Evolutionary conservation across 768 basidiomycete genomes (phyloP).

Genomic region (Collybia sordida): DNA sequence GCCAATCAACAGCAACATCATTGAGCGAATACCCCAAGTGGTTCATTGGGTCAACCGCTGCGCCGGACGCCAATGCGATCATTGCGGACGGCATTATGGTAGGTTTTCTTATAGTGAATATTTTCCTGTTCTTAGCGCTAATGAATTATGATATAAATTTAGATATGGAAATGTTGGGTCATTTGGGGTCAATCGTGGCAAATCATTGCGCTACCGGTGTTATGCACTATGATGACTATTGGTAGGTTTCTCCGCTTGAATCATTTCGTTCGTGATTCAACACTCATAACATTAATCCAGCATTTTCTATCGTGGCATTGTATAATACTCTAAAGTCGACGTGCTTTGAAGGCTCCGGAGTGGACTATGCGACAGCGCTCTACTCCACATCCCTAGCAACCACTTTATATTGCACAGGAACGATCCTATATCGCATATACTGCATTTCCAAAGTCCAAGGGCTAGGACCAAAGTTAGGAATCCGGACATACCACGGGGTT

Average conservation of each 20-base stretch:
- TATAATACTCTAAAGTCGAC: slow-evolving; percentile 6
- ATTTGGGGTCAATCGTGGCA: slow-evolving; percentile 11
- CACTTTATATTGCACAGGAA: slow-evolving; percentile 10
- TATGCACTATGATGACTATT: slow-evolving; percentile 9
- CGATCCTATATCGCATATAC: slow-evolving; percentile 10
- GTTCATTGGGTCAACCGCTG: slow-evolving; percentile 6
- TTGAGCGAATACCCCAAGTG: slow-evolving; percentile 10
- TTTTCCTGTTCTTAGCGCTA: background rate
- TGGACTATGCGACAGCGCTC: slow-evolving; percentile 13
- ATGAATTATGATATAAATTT: background rate
- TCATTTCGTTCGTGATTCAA: background rate
- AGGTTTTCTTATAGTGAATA: background rate
- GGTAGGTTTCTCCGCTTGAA: background rate
- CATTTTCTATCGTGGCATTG: slow-evolving; percentile 11
- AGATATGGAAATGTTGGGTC: slow-evolving; percentile 16
- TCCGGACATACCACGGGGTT: slow-evolving; percentile 7
- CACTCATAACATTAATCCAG: background rate
- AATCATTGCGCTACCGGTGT: slow-evolving; percentile 7
- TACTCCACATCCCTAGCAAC: slow-evolving; percentile 11
- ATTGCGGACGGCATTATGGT: slow-evolving; percentile 11
- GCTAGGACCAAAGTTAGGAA: background rate
- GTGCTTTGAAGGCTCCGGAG: slow-evolving; percentile 7
- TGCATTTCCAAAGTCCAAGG: background rate
- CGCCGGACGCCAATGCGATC: slow-evolving; percentile 9
- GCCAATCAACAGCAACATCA: slow-evolving; percentile 3